phyloP scores from a whole-genome alignment of 2,329 filamentous ascomycete genomes.

The Colletotrichum sojae region DNA sequence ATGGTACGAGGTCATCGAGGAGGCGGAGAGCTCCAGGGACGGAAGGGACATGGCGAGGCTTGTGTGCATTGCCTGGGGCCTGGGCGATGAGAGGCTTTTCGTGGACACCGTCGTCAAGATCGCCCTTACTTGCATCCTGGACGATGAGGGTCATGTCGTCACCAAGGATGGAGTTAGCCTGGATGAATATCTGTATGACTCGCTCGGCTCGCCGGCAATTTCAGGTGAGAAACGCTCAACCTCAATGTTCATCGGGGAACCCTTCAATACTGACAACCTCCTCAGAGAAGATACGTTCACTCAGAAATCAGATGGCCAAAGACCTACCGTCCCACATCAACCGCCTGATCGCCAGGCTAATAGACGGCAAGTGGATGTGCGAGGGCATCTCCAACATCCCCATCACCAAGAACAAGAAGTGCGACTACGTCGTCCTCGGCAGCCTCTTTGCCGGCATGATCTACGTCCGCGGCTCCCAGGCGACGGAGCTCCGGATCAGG shows the following conservation, averaged over 20 bases:
- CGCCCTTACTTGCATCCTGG: constrained; percentile 4
- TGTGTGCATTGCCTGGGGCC: constrained; percentile 21
- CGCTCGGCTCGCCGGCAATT: constrained; percentile 28
- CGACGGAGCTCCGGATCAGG: constrained; percentile 23
- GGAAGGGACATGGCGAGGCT: constrained; percentile 17
- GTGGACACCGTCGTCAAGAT: constrained; percentile 10
- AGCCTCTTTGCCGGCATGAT: constrained; percentile 29
- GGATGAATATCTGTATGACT: constrained; percentile 25
- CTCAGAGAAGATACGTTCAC: constrained; percentile 25
- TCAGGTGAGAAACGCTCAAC: background rate
- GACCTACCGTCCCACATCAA: constrained; percentile 34
- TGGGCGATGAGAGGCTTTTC: constrained; percentile 33
- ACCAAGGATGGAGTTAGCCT: constrained; percentile 16
- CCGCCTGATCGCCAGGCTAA: constrained; percentile 5
- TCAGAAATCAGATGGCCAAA: constrained; percentile 12
- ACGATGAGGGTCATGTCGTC: constrained; percentile 1
- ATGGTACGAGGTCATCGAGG: constrained; percentile 18
- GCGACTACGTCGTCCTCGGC: constrained; percentile 33
- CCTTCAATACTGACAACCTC: no score
- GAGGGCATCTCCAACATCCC: constrained; percentile 33
- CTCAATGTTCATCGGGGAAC: background rate
- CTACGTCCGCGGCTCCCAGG: constrained; percentile 27
- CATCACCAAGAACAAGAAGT: constrained; percentile 33
- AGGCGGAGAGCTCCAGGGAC: background rate
- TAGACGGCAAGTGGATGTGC: constrained; percentile 36